Evolutionary conservation across 78 protist species (phyloP), one percentile per base, ranked within the genome.

Genomic region (Dictyostelium intermedium): DNA sequence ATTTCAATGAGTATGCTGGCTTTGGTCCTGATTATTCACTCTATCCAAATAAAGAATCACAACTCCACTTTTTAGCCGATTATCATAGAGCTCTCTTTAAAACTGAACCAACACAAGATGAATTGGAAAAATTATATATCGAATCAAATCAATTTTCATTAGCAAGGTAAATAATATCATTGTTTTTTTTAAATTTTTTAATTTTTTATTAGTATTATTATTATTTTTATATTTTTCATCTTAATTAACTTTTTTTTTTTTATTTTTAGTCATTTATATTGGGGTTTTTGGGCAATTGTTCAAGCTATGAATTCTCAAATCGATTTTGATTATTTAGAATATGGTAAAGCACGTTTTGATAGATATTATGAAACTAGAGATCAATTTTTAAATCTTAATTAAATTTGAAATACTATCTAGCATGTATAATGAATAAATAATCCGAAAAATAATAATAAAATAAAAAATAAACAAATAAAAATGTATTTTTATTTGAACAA

Each of bases 221-320:
- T 50, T 50, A 16, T 50, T 50, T 14, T 1, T 50, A 9, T 50
- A n/a, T n/a, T n/a, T n/a, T n/a, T n/a, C n/a, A n/a, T n/a, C n/a
- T n/a, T n/a, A n/a, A n/a, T n/a, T n/a, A n/a, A n/a, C n/a, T 14
- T 14, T 56, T 56, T 56, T 56, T 50, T 14, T 50, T 50, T 50
- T 14, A 50, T 1, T 53, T 56, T 56, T 23, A 77, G 91, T n/a
- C 86, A 91, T 69, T 41, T 95, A 43, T 91, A 85, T 79, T 95
- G 97, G 97, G 97, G 93, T 8, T 83, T 91, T 41, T 95, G 97
- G 97, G 77, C 95, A 8, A 82, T 95, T 35, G 87, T 95, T 60
- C 97, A 95, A 50, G 92, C 95, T 30, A 83, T 85, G 87, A 81
- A 83, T 53, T 91, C 96, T 27, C 87, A 84, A 66, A 95, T 95